A percentile compares a stretch with the other conserved stretches of the same genome.
Conservation (phyloP, 495 filamentous ascomycete genomes). For the Cercophora scortea region DNA sequence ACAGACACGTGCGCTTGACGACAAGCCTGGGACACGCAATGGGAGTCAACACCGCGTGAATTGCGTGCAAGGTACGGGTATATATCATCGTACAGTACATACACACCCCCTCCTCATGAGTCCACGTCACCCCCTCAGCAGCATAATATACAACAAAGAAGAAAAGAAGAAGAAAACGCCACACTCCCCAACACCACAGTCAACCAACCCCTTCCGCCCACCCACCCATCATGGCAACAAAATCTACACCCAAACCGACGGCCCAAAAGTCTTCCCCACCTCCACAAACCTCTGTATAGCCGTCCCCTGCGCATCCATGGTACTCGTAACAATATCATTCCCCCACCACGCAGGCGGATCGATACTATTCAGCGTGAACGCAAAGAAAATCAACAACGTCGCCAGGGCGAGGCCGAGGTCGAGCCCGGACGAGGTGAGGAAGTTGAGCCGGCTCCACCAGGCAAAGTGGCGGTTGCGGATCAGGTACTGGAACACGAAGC, state of each 20-base stretch:
- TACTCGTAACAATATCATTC: slow-evolving; percentile 38
- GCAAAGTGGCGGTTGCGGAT: slow-evolving; percentile 48
- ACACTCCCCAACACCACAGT: background rate
- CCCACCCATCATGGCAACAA: background rate
- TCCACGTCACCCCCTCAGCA: too few relatives aligned
- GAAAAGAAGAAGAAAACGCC: background rate
- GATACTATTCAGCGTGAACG: slow-evolving; percentile 40
- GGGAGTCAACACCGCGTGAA: too few relatives aligned
- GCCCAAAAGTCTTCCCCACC: slow-evolving; percentile 53
- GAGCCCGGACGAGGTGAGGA: slow-evolving; percentile 52
- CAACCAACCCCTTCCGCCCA: background rate
- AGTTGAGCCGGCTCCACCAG: slow-evolving; percentile 64
- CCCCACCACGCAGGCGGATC: slow-evolving; percentile 49
- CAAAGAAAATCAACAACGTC: slow-evolving; percentile 58
- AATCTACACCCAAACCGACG: slow-evolving; percentile 22
- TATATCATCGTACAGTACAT: too few relatives aligned
- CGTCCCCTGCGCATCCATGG: slow-evolving; percentile 44
- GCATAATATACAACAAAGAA: background rate
- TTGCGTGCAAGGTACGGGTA: too few relatives aligned
- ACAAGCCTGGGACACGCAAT: too few relatives aligned
- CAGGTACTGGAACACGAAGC: slow-evolving; percentile 55
- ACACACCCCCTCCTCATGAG: too few relatives aligned
- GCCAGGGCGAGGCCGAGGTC: slow-evolving; percentile 55
- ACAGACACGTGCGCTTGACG: too few relatives aligned
- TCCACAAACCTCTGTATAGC: slow-evolving; percentile 42